These are phyloP conservation scores for Mycena albidolilacea DNA, from an alignment of 768 basidiomycete genomes.

Conservation along the genomic window DNA sequence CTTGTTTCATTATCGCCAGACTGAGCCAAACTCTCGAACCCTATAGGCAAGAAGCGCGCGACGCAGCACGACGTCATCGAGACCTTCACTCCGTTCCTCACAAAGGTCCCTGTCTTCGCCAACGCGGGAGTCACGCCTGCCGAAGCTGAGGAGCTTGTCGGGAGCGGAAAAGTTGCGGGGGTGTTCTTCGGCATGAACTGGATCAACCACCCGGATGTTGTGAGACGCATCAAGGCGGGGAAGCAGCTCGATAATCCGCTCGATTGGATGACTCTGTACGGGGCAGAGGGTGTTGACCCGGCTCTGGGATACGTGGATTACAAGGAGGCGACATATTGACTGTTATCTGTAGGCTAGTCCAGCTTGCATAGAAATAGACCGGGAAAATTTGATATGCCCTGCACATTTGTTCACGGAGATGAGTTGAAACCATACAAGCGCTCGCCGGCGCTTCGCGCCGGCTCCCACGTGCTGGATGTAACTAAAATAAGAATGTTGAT, in stretches of 20 bases:
- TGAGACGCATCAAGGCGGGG: constrained; percentile 42
- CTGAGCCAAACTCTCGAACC: too few species aligned
- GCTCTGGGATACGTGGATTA: constrained; percentile 44
- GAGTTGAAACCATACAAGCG: too few species aligned
- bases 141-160: constrained; percentile 45
- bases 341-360: not conserved
- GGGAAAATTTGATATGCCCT: too few species aligned
- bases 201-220: constrained; percentile 49
- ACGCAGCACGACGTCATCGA: constrained; percentile 48
- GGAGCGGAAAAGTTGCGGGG: constrained; percentile 44
- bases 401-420: too few species aligned
- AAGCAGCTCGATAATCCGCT: constrained; percentile 43
- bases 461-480: too few species aligned
- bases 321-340: not conserved
- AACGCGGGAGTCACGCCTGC: constrained; percentile 45
- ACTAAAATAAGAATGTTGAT: too few species aligned
- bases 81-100: constrained; percentile 43
- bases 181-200: constrained; percentile 46
- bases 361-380: too few species aligned
- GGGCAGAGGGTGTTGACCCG: constrained; percentile 26
- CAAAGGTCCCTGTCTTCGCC: constrained; percentile 41
- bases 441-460: too few species aligned
- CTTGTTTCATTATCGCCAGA: not conserved
- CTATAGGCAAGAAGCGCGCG: constrained; percentile 41
- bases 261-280: constrained; percentile 41